Evolutionary conservation across 208 protist genomes (phyloP).

Genomic region (Acanthamoeba royreba): DNA sequence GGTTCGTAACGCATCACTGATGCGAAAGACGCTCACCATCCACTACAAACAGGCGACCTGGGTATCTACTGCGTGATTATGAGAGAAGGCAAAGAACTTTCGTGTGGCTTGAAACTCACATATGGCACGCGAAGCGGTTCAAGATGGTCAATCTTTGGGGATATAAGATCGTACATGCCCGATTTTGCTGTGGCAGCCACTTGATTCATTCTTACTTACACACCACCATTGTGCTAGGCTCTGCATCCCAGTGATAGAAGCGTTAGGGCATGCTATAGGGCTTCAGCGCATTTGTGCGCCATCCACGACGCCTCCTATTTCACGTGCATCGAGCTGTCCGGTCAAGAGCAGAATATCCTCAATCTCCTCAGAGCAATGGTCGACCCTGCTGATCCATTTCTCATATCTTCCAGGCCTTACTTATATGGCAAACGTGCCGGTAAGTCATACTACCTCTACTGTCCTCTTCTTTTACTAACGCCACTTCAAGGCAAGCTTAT

Average conservation of each 20-base stretch:
- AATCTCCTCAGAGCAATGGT: not conserved
- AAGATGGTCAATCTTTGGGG: slow-evolving; percentile 69
- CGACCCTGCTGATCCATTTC: not conserved
- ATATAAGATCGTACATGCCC: slow-evolving; percentile 55
- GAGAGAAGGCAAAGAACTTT: slow-evolving; percentile 50
- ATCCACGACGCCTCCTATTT: slow-evolving; percentile 32
- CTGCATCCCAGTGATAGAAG: not conserved
- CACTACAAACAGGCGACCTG: slow-evolving; percentile 52
- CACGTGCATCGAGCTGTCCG: not conserved
- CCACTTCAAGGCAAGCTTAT: not conserved
- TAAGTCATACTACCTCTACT: not conserved
- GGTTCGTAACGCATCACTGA: not conserved
- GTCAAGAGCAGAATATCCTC: not conserved
- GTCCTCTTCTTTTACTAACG: too few species aligned
- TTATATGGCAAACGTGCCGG: not conserved
- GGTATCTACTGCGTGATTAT: slow-evolving; percentile 63
- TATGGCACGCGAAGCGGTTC: slow-evolving; percentile 78
- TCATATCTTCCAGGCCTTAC: not conserved
- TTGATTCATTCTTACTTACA: not conserved
- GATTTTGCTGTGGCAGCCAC: not conserved
- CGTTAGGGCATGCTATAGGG: not conserved
- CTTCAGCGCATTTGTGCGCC: slow-evolving; percentile 6
- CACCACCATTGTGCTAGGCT: not conserved
- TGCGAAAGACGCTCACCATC: not conserved
- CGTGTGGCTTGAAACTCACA: slow-evolving; percentile 75